Evolutionary conservation across 495 filamentous ascomycete genomes (phyloP).

Genomic region (Xylaria flabelliformis): DNA sequence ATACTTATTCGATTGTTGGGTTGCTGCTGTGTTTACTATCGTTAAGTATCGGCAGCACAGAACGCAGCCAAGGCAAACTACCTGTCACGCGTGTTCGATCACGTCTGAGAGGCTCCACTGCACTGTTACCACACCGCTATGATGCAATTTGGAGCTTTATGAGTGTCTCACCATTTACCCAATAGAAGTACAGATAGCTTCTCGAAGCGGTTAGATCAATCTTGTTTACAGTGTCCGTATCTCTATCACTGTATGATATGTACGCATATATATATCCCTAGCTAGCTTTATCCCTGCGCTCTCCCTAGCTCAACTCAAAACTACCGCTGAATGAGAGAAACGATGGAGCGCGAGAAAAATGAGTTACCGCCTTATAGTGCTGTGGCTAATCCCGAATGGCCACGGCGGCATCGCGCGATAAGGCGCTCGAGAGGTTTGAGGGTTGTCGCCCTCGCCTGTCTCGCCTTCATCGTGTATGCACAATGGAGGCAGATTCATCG

Average conservation of each 20-base stretch:
- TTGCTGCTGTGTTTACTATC: background rate
- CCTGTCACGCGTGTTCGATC: background rate
- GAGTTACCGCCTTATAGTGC: constrained; percentile 43
- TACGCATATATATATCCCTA: background rate
- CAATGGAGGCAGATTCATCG: constrained; percentile 53
- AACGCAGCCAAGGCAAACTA: background rate
- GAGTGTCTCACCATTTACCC: background rate
- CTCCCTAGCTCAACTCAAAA: background rate
- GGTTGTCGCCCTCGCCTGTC: constrained; percentile 43
- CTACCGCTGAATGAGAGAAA: background rate
- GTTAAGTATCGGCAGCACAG: background rate
- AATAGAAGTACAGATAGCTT: background rate
- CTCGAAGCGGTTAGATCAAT: constrained; percentile 4
- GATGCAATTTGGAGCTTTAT: constrained; percentile 13
- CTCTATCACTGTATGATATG: background rate
- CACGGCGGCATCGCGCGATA: constrained; percentile 33
- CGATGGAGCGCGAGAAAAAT: constrained; percentile 31
- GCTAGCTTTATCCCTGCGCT: background rate
- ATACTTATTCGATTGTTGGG: background rate
- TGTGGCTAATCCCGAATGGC: constrained; percentile 30
- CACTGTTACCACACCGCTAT: constrained; percentile 11
- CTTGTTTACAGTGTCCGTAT: background rate
- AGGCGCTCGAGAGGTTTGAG: constrained; percentile 46
- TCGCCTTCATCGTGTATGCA: constrained; percentile 54
- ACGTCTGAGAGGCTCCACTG: background rate